These are phyloP conservation scores for Edaphochlamys debaryana DNA, from an alignment of 139 green algal species.

Conservation along the genomic window DNA sequence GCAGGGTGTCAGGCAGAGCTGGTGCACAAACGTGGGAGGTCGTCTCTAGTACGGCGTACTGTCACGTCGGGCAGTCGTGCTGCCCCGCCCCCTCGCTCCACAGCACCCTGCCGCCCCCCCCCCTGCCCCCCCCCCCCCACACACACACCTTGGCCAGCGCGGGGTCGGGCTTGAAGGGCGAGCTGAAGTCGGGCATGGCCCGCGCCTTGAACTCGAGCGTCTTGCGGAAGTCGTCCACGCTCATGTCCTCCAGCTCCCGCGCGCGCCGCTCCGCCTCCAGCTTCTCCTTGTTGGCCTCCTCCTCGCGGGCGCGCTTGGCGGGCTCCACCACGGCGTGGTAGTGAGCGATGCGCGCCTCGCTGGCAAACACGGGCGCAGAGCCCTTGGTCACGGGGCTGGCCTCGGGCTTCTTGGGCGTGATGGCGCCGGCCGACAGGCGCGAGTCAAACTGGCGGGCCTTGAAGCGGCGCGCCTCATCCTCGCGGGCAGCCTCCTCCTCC, in stretches of 20 bases:
- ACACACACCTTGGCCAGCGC: too few relatives aligned
- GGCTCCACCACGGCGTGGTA: constrained; percentile 47
- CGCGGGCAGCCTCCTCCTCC: constrained; percentile 17
- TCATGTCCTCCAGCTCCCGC: constrained; percentile 44
- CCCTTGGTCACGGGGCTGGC: constrained; percentile 21
- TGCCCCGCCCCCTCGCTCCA: too few relatives aligned
- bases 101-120: too few relatives aligned
- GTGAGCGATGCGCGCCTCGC: constrained; percentile 42
- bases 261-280: constrained; percentile 15
- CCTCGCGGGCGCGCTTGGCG: constrained; percentile 25
- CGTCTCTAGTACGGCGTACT: too few relatives aligned
- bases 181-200: constrained; percentile 42
- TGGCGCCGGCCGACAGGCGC: constrained; percentile 2
- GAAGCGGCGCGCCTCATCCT: constrained; percentile 41
- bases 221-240: constrained; percentile 46
- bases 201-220: constrained; percentile 49
- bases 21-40: too few relatives aligned
- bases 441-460: constrained; percentile 31
- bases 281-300: constrained; percentile 24
- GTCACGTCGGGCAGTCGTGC: too few relatives aligned
- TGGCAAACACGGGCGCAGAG: constrained; percentile 17
- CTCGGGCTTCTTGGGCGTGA: constrained; percentile 32
- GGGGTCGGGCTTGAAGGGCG: constrained; percentile 38
- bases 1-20: too few relatives aligned
- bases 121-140: too few relatives aligned